Percentiles rank a stretch among this genome's conserved stretches.
These are phyloP conservation scores for Protostelium mycophagum DNA, from an alignment of 78 protist species.

Conservation along the genomic window DNA sequence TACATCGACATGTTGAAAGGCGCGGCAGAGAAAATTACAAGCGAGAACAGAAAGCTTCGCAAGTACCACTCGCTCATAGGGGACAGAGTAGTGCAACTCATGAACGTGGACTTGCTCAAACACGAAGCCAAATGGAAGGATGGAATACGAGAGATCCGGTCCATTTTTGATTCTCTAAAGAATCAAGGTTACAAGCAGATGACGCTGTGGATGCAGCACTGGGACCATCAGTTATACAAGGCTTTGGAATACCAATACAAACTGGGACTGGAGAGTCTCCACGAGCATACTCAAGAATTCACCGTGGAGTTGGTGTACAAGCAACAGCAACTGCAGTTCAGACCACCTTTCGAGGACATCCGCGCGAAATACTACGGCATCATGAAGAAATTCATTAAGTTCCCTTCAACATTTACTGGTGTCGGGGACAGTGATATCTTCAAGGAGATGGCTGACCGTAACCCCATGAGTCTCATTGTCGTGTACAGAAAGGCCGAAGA, in stretches of 20 bases:
- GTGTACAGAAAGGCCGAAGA: constrained; percentile 44
- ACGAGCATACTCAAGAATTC: constrained; percentile 54
- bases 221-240: constrained; percentile 89
- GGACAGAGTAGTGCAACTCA: constrained; percentile 3
- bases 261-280: constrained; percentile 55
- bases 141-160: constrained; percentile 28
- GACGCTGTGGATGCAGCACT: constrained; percentile 41
- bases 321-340: constrained; percentile 14
- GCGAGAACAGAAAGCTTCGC: constrained; percentile 30
- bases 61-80: constrained; percentile 1
- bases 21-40: constrained; percentile 42
- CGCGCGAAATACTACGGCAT: constrained; percentile 50
- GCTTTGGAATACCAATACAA: constrained; percentile 69
- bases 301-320: constrained; percentile 17
- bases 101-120: not conserved
- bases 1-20: constrained; percentile 35
- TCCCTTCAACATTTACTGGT: constrained; percentile 67
- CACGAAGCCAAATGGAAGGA: constrained; percentile 35
- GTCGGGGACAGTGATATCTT: constrained; percentile 18
- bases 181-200: constrained; percentile 9
- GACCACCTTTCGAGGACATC: constrained; percentile 72
- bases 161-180: not conserved
- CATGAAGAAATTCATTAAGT: constrained; percentile 40
- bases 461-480: constrained; percentile 11
- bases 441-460: constrained; percentile 36